Percentiles rank a stretch among this genome's conserved stretches.
These are phyloP conservation scores for Cladosporium oxysporum DNA, from an alignment of 2,329 filamentous ascomycete genomes.

Conservation along the genomic window DNA sequence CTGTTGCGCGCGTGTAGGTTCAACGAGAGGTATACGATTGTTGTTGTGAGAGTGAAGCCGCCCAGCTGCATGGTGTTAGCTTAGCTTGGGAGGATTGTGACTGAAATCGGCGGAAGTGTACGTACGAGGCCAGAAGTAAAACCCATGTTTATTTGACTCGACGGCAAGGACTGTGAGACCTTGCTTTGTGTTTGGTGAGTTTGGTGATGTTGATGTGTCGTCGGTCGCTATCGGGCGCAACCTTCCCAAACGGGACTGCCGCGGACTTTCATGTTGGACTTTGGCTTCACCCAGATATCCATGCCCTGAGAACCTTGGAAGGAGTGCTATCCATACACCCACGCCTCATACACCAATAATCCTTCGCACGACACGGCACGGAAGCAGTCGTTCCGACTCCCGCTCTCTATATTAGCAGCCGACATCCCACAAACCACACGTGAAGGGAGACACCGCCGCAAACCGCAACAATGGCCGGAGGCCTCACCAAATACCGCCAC, in stretches of 20 bases:
- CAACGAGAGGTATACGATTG: conserved; percentile 43
- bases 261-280: conserved; percentile 11
- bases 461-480: conserved; percentile 72
- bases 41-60: conserved; percentile 53
- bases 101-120: conserved; percentile 9
- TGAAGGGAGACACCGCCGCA: conserved; percentile 3
- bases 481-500: conserved; percentile 83
- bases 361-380: neutral
- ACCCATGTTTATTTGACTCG: conserved; percentile 43
- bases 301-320: neutral
- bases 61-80: conserved; percentile 42
- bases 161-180: conserved; percentile 12
- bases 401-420: neutral
- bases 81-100: conserved; percentile 9
- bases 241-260: conserved; percentile 15
- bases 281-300: neutral
- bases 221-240: conserved; percentile 2
- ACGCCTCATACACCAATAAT: neutral
- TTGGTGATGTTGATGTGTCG: conserved; percentile 15
- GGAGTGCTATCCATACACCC: neutral
- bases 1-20: conserved; percentile 50
- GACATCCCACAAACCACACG: neutral
- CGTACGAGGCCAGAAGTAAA: conserved; percentile 55
- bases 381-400: neutral
- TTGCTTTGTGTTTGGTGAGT: neutral